Percentiles rank a stretch among this genome's conserved stretches.
Evolutionary conservation across 169 alveolate species (phyloP).

Genomic region (Perkinsus olseni): DNA sequence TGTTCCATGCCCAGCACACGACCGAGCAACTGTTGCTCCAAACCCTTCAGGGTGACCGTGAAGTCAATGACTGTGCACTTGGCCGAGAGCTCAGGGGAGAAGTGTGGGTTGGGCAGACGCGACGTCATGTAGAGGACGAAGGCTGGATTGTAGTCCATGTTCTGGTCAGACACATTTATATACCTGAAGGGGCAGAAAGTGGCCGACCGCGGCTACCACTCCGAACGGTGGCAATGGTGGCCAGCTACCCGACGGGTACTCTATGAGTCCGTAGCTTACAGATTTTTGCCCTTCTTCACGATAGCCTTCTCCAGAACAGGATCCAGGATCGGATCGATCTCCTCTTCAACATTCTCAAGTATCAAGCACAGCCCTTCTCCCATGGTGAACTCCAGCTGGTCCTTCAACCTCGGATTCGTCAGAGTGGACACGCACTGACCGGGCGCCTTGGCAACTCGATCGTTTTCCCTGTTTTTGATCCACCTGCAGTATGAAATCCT

Average conservation of each 20-base stretch:
- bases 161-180: slow-evolving; percentile 73
- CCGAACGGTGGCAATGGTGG: no score
- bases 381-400: slow-evolving; percentile 77
- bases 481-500: slow-evolving; percentile 35
- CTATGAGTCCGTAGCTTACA: neutral
- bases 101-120: slow-evolving; percentile 82
- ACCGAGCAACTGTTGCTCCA: slow-evolving; percentile 92
- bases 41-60: slow-evolving; percentile 88
- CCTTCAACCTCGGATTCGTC: slow-evolving; percentile 73
- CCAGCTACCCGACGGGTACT: no score
- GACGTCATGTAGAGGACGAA: slow-evolving; percentile 84
- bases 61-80: slow-evolving; percentile 91
- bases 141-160: slow-evolving; percentile 75
- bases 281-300: slow-evolving; percentile 67
- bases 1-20: slow-evolving; percentile 88
- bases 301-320: slow-evolving; percentile 88
- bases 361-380: slow-evolving; percentile 81
- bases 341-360: slow-evolving; percentile 89
- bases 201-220: no score
- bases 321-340: slow-evolving; percentile 87
- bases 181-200: slow-evolving; percentile 6
- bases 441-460: slow-evolving; percentile 49
- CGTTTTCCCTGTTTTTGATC: slow-evolving; percentile 42
- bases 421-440: slow-evolving; percentile 72
- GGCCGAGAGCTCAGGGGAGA: slow-evolving; percentile 91